Base-by-base conservation (phyloP, 257 asterid species). In the Datura wrightii region DNA sequence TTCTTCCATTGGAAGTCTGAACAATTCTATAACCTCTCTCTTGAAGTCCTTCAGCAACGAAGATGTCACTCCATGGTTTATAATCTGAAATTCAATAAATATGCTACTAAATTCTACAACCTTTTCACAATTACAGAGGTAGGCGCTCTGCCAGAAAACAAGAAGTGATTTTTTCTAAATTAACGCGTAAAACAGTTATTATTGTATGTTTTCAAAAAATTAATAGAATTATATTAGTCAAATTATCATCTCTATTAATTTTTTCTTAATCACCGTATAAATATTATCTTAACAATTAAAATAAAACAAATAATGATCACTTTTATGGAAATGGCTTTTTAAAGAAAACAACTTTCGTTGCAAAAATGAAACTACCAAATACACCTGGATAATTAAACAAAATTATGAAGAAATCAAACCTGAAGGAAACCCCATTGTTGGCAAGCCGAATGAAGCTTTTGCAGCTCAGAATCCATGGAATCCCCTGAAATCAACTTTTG, bases 391-490 rank as follows among this genome's bases (percentile, higher is more conserved):
- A 1, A 62, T 10, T 5, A 5, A 63, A 63, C 9, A 11, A 65
- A 62, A 34, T 65, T 65, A 1, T 4, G n/a, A 53, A 37, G 63
- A 79, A 55, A 2, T 1, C 2, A 58, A 10, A 80, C 95, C 94
- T 93, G 94, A 70, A 92, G 89, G 70, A 93, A 93, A 4, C 97
- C 97, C 95, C 95, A 93, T 6, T 92, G 76, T 84, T 87, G 87
- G 89, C 93, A 90, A 37, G 94, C 95, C 0, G 18, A 80, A 83
- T 90, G 94, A 82, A 93, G 94, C 81, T 80, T 88, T 15, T 87
- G 82, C 14, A 89, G 54, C 82, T 93, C 92, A 50, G 71, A 60
- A 84, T 59, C 85, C 55, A 37, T 53, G 16, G 85, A 70, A 54
- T 78, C 82, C n/a, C 89, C 86, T 9, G 34, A 58, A 7, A 89